Evolutionary conservation across 306 rosid species (phyloP).

Genomic region (Citrullus amarus): DNA sequence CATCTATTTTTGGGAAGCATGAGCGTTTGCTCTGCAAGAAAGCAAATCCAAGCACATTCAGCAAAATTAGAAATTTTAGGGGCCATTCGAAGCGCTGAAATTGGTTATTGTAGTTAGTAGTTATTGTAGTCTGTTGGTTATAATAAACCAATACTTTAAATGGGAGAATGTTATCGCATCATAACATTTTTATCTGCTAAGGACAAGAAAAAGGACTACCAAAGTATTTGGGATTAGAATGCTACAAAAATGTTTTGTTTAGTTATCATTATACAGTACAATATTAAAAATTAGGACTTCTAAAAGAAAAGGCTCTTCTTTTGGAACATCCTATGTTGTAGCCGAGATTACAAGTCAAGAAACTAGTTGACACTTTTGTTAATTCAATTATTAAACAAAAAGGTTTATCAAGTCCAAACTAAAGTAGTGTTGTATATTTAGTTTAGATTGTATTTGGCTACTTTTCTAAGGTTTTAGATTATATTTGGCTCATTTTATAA

Average conservation of each 20-base stretch:
- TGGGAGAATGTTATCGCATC: background rate
- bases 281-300: background rate
- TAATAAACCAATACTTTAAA: background rate
- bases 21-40: constrained; percentile 69
- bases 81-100: too few relatives aligned
- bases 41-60: background rate
- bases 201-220: background rate
- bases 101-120: too few relatives aligned
- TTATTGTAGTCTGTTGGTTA: too few relatives aligned
- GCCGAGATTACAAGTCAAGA: background rate
- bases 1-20: constrained; percentile 76
- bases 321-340: background rate
- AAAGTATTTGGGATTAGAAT: background rate
- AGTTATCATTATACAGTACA: background rate
- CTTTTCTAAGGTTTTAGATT: background rate
- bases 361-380: background rate
- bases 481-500: background rate
- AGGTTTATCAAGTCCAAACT: background rate
- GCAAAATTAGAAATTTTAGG: background rate
- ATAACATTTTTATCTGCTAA: background rate
- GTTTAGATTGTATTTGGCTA: background rate
- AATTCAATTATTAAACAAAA: background rate
- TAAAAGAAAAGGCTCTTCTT: background rate
- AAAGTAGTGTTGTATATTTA: background rate
- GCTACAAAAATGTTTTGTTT: background rate